phyloP scores from a whole-genome alignment of 495 filamentous ascomycete genomes.

The Bombardia bombarda region DNA sequence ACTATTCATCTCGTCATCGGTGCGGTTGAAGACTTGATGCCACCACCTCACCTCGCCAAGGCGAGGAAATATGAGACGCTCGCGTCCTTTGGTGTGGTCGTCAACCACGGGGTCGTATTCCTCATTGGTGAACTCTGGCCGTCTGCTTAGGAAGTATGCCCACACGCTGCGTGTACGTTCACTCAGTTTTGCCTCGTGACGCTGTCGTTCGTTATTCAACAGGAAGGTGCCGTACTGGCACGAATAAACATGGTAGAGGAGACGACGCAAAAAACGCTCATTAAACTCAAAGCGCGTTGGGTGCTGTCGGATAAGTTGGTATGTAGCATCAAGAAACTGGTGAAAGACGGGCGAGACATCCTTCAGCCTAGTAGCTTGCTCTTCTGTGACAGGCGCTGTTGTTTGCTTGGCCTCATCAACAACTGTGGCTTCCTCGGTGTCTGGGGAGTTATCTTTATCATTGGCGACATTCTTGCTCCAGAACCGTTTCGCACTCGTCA shows the following conservation, averaged over 20 bases:
- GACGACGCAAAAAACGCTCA: slow-evolving; percentile 81
- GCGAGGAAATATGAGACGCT: slow-evolving; percentile 76
- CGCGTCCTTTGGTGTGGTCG: slow-evolving; percentile 65
- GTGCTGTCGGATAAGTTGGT: slow-evolving; percentile 80
- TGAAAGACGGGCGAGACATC: slow-evolving; percentile 97
- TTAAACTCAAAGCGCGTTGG: slow-evolving; percentile 95
- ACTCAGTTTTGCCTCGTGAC: slow-evolving; percentile 61
- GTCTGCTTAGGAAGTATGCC: slow-evolving; percentile 83
- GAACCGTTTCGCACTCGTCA: slow-evolving; percentile 81
- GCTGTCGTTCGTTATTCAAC: slow-evolving; percentile 88
- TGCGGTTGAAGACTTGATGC: slow-evolving; percentile 77
- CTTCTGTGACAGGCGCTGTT: slow-evolving; percentile 19
- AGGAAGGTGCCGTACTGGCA: slow-evolving; percentile 97
- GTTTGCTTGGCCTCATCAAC: slow-evolving; percentile 29
- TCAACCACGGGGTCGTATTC: slow-evolving; percentile 72
- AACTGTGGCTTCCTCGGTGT: slow-evolving; percentile 55
- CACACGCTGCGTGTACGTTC: slow-evolving; percentile 84
- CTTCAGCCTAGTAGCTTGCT: slow-evolving; percentile 50
- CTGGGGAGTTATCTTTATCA: slow-evolving; percentile 42
- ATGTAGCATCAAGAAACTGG: slow-evolving; percentile 94
- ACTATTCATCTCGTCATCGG: slow-evolving; percentile 90
- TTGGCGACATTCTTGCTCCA: slow-evolving; percentile 72
- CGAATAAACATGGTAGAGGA: slow-evolving; percentile 91
- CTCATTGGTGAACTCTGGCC: slow-evolving; percentile 70
- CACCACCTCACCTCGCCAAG: slow-evolving; percentile 73